These are phyloP conservation scores for Colletotrichum spinosum DNA, from an alignment of 2,329 filamentous ascomycete species.

Conservation along the genomic window DNA sequence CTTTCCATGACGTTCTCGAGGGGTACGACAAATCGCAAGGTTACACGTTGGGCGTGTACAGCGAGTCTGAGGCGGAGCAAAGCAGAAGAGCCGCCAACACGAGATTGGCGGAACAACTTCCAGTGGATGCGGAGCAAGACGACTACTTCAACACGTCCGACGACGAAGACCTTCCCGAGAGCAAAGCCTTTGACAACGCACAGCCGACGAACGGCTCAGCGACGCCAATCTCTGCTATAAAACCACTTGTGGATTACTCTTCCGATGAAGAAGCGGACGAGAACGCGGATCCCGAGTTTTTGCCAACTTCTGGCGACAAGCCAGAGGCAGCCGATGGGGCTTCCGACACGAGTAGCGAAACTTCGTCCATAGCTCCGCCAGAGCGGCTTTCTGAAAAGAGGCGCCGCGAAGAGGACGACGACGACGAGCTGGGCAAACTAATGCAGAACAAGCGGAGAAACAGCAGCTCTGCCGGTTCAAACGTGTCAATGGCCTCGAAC, in stretches of 20 bases:
- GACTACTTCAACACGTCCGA: constrained; percentile 95
- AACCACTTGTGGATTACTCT: constrained; percentile 89
- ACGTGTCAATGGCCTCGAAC: constrained; percentile 49
- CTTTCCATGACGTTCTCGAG: constrained; percentile 80
- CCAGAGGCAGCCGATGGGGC: constrained; percentile 38
- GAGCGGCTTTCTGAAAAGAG: constrained; percentile 91
- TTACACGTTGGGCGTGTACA: constrained; percentile 77
- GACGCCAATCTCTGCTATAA: constrained; percentile 66
- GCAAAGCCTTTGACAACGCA: constrained; percentile 46
- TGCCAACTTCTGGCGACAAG: constrained; percentile 40
- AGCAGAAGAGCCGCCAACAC: constrained; percentile 54
- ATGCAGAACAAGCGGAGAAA: constrained; percentile 73
- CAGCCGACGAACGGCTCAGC: constrained; percentile 67
- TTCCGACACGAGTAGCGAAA: constrained; percentile 28
- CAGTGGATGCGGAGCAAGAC: constrained; percentile 84
- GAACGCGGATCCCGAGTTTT: constrained; percentile 67
- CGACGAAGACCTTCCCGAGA: constrained; percentile 56
- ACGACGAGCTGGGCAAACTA: constrained; percentile 90
- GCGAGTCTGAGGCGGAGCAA: constrained; percentile 75
- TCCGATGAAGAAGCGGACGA: constrained; percentile 84
- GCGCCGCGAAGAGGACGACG: constrained; percentile 91
- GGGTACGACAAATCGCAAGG: constrained; percentile 84
- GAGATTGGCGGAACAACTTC: constrained; percentile 78
- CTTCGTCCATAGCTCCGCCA: constrained; percentile 63
- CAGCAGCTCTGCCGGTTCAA: constrained; percentile 63